Evolutionary conservation across 2,329 filamentous ascomycete genomes (phyloP), one percentile per base, ranked within the genome.

Genomic region (Ophiocordyceps robertsii): DNA sequence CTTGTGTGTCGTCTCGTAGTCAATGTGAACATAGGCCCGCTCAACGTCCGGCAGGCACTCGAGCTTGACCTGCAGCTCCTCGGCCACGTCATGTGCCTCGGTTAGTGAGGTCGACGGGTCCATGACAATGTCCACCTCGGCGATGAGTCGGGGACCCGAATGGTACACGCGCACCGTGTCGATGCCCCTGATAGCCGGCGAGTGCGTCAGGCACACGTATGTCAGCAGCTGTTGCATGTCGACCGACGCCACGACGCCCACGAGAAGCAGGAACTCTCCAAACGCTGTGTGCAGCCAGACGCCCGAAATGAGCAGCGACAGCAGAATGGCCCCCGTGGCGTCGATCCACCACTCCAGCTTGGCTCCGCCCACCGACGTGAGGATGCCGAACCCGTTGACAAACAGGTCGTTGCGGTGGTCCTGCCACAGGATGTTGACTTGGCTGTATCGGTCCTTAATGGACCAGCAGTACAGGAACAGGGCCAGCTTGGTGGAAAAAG

Each of bases 111-210:
- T 75, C 1, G 77, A 68, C 0, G 81, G 77, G 51, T 89, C 79
- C 87, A 96, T 95, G 54, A 96, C 90, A 43, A 96, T 80, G 58
- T 98, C 92, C 32, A 96, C 87, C 68, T 98, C 92, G 51, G 93
- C 89, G 50, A 96, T 88, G 38, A 95, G 75, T 17, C 90, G 75
- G 1, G 89, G 78, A 0, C 90, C 90, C 7, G 81, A 86, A 63
- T 95, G 89, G 64, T 95, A 96, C 1, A 89, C 87, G 41, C 92
- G 79, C 4, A 96, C 92, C 2, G 92, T 98, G 61, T 98, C 92
- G 58, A 98, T 93, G 53, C 86, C 84, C 43, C 71, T 72, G 57
- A 98, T 86, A 30, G 72, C 64, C 1, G 84, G 76, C 30, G 84
- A 89, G 66, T 96, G 92, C 9, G 90, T 96, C 68, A 96, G 80